Percentiles rank a stretch among this genome's conserved stretches.
Conservation (phyloP, 495 filamentous ascomycete species). For the Annulohypoxylon maeteangense region DNA sequence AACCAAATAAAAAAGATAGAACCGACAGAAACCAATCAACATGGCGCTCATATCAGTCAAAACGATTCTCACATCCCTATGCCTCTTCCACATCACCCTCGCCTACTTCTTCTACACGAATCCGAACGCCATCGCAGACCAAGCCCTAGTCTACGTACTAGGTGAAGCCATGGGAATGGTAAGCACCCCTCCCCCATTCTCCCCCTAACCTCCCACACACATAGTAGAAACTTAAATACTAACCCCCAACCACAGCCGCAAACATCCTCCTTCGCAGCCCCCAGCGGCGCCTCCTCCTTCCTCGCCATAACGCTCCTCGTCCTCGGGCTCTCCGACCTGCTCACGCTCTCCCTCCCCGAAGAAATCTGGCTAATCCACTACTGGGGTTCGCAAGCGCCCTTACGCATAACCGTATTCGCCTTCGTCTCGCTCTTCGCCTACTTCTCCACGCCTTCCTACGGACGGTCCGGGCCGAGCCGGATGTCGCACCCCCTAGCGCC, state of each 20-base stretch:
- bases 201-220: conserved; percentile 7
- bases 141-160: conserved; percentile 82
- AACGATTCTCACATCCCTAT: conserved; percentile 79
- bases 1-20: not conserved
- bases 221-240: not conserved
- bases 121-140: conserved; percentile 75
- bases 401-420: conserved; percentile 74
- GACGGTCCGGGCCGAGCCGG: conserved; percentile 25
- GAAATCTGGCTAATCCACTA: conserved; percentile 68
- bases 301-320: conserved; percentile 74
- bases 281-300: conserved; percentile 75
- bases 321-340: conserved; percentile 76
- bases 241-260: conserved; percentile 47
- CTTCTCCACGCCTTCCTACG: conserved; percentile 57
- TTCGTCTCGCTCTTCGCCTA: conserved; percentile 75
- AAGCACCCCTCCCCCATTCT: conserved; percentile 42
- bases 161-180: conserved; percentile 85
- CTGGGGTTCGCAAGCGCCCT: conserved; percentile 77
- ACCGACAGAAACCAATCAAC: conserved; percentile 27
- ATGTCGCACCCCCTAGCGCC: conserved; percentile 44
- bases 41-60: conserved; percentile 85
- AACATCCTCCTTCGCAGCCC: conserved; percentile 66
- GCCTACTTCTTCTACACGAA: conserved; percentile 83
- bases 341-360: conserved; percentile 75
- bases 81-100: conserved; percentile 82